Conservation (phyloP, 768 basidiomycete species). For the Psilocybe tampanensis region DNA sequence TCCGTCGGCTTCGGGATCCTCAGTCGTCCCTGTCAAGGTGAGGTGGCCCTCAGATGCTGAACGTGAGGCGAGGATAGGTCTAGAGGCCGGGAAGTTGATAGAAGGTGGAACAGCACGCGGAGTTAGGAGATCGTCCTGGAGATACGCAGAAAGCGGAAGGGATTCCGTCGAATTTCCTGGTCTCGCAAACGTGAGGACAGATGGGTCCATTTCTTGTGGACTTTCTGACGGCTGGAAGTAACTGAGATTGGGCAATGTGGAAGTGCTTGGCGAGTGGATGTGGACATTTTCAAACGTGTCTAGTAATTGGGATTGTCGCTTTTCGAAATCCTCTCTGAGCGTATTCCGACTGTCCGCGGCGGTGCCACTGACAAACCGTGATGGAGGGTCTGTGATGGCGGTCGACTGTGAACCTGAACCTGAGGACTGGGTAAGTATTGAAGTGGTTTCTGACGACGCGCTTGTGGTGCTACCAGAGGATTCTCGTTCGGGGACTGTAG, state of each 20-base stretch:
- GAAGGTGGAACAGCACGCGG: constrained; percentile 28
- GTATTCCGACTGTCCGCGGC: constrained; percentile 23
- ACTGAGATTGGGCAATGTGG: constrained; percentile 34
- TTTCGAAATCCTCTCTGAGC: constrained; percentile 27
- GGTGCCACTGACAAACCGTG: constrained; percentile 39
- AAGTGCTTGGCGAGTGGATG: constrained; percentile 33
- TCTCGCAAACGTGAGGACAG: constrained; percentile 74
- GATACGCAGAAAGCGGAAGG: constrained; percentile 39
- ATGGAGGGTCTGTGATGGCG: constrained; percentile 51
- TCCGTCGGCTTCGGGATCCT: constrained; percentile 1
- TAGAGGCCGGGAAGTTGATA: constrained; percentile 14
- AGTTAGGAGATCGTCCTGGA: constrained; percentile 33
- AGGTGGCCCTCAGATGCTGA: constrained; percentile 9
- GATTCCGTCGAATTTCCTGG: constrained; percentile 80
- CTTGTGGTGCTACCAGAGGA: constrained; percentile 37
- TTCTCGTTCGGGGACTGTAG: constrained; percentile 26
- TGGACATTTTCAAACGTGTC: constrained; percentile 13
- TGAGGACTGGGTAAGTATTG: constrained; percentile 45
- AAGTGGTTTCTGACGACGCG: constrained; percentile 45
- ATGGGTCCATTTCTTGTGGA: constrained; percentile 66
- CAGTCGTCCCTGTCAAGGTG: constrained; percentile 5
- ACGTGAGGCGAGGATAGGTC: constrained; percentile 4
- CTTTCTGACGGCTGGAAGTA: constrained; percentile 39
- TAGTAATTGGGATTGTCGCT: constrained; percentile 18
- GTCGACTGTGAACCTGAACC: constrained; percentile 43